Evolutionary conservation across 1,139 yeast genomes (phyloP).

Genomic region (Nakaseomyces bracarensis): DNA sequence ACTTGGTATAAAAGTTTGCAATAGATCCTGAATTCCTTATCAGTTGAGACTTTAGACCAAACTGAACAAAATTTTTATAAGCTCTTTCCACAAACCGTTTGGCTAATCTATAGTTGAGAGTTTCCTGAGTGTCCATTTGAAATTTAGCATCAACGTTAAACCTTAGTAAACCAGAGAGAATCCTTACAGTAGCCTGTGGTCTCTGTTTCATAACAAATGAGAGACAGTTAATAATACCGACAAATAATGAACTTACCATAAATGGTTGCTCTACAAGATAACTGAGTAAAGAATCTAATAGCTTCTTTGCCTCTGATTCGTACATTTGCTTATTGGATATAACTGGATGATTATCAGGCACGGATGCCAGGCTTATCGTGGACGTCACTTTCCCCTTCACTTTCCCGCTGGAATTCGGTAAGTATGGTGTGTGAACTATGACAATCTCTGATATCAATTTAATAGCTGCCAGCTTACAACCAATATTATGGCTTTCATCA

Average conservation of each 20-base stretch:
- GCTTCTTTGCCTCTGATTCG: conserved; percentile 64
- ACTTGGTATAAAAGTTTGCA: conserved; percentile 23
- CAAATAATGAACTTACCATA: conserved; percentile 46
- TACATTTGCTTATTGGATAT: conserved; percentile 43
- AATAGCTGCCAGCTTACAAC: conserved; percentile 55
- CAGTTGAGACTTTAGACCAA: conserved; percentile 33
- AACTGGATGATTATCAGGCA: conserved; percentile 60
- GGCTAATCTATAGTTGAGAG: conserved; percentile 36
- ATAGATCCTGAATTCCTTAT: conserved; percentile 26
- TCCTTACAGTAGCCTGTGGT: conserved; percentile 43
- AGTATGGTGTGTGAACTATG: conserved; percentile 47
- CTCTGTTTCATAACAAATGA: conserved; percentile 49
- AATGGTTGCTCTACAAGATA: conserved; percentile 47
- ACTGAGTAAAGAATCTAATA: conserved; percentile 57
- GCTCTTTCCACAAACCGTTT: conserved; percentile 44
- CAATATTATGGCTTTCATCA: conserved; percentile 43
- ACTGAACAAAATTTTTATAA: conserved; percentile 41
- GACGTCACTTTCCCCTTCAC: conserved; percentile 12
- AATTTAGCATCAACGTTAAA: conserved; percentile 36
- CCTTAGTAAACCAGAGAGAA: conserved; percentile 37
- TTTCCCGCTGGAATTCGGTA: conserved; percentile 8
- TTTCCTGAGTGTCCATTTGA: conserved; percentile 33
- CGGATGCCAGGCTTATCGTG: conserved; percentile 42
- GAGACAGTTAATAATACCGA: conserved; percentile 48
- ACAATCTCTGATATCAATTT: conserved; percentile 68